These are phyloP conservation scores for Leccinum subatratum DNA, from an alignment of 1,284 basidiomycete species.

Conservation along the genomic window DNA sequence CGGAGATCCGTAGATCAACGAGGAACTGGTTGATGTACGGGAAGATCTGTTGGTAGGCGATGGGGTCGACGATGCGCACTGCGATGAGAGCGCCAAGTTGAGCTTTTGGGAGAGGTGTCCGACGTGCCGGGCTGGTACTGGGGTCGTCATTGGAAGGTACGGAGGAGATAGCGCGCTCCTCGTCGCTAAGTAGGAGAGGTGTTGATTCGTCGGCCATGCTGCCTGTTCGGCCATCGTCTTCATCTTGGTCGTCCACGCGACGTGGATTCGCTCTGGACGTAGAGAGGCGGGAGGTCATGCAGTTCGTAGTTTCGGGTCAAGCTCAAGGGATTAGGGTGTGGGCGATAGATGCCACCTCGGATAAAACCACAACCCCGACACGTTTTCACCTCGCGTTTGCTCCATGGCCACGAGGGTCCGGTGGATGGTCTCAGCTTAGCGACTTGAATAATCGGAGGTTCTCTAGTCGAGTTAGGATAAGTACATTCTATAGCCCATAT, in stretches of 20 bases:
- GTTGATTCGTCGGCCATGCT: background rate
- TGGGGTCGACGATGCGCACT: slow-evolving; percentile 55
- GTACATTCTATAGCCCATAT: no score
- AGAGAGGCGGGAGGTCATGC: background rate
- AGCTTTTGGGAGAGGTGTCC: slow-evolving; percentile 16
- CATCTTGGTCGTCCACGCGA: background rate
- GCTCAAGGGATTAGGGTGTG: background rate
- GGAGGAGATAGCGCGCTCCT: background rate
- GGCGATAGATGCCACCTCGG: background rate
- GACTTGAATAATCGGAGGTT: no score
- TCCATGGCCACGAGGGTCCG: background rate
- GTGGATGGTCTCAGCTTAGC: no score
- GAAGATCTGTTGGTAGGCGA: slow-evolving; percentile 55
- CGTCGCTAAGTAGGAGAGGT: background rate
- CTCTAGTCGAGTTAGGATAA: no score
- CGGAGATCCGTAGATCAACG: slow-evolving; percentile 47
- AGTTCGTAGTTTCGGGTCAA: background rate
- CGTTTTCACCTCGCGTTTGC: background rate
- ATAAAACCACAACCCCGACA: background rate
- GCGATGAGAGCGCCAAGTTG: slow-evolving; percentile 20
- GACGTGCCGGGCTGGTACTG: background rate
- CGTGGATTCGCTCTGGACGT: background rate
- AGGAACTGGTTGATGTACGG: slow-evolving; percentile 65
- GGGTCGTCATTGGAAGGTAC: background rate
- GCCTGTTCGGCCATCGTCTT: background rate